Base-by-base conservation (phyloP, 345 rosid genomes). In the Aegle marmelos region DNA sequence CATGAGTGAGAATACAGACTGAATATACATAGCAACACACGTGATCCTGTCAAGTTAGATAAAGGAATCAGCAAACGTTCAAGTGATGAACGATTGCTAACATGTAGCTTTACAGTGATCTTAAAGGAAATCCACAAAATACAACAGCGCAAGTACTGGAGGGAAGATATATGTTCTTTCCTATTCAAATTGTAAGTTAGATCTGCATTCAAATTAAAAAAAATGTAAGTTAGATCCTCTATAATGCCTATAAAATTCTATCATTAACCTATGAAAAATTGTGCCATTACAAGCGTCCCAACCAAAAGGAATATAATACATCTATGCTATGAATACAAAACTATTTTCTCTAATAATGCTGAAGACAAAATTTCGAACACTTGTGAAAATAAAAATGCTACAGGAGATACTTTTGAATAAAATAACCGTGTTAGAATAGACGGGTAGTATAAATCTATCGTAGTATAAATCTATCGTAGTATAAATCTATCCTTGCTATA, bases 261-360 rank as follows among this genome's bases (percentile, higher is more conserved):
- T 30, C 28, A 57, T 25, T 67, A 34, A 17, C 27, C 72, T 21
- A 21, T 10, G 69, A 79, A 76, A 79, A 77, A 75, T 79, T 83
- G 80, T 68, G 73, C 50, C 45, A 54, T 37, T 63, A 61, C 82
- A 78, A 68, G 84, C 80, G 81, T 76, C 81, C 64, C 25, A 41
- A 62, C 57, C 37, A 68, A 64, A 72, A 73, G 25, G 36, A 70
- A 54, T 25, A n/a, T 56, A 17, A 66, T 76, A 60, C 48, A 70
- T 39, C 76, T 78, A 76, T 31, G 28, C 7, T 21, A 8, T 61
- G 21, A 45, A 70, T 41, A 76, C n/a, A 80, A 45, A 79, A 68
- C 78, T 76, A 82, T 58, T 66, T 73, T 41, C 53, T 63, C 59
- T 41, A 39, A 24, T 30, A 68, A 45, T 25, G 80, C 72, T 48